Evolutionary conservation across 768 basidiomycete genomes (phyloP).

Genomic region (Trametes coccinea): DNA sequence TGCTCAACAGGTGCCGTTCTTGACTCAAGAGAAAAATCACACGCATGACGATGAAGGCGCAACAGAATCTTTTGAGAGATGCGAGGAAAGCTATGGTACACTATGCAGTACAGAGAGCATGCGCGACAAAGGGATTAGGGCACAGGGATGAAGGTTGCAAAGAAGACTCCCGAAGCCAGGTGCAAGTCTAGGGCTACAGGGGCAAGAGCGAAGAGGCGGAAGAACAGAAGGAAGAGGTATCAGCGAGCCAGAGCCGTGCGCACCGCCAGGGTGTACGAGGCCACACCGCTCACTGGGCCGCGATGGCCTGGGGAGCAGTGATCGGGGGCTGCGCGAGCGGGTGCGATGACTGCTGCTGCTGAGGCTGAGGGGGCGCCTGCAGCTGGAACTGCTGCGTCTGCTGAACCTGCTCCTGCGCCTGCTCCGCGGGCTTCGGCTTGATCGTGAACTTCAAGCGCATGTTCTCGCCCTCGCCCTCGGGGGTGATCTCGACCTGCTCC

Average conservation of each 20-base stretch:
- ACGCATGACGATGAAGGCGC: no score
- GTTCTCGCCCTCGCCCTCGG: constrained; percentile 37
- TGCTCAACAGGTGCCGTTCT: no score
- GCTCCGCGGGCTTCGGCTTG: constrained; percentile 5
- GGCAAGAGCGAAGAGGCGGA: neutral
- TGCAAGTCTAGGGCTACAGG: constrained; percentile 4
- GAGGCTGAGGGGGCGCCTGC: neutral
- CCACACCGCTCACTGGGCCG: constrained; percentile 5
- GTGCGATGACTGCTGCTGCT: constrained; percentile 4
- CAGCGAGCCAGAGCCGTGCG: neutral
- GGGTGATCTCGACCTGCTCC: constrained; percentile 47
- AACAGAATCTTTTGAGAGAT: neutral
- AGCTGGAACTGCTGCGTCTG: constrained; percentile 26
- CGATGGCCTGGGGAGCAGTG: constrained; percentile 8
- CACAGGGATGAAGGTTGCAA: neutral
- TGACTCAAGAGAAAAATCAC: neutral
- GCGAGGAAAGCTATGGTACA: constrained; percentile 9
- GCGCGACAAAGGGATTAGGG: constrained; percentile 1
- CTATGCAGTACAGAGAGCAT: constrained; percentile 9
- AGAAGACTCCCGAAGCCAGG: neutral
- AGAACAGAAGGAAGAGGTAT: neutral
- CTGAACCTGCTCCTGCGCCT: neutral
- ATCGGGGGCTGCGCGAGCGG: constrained; percentile 12
- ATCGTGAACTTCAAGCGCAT: constrained; percentile 46
- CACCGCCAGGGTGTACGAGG: neutral